Evolutionary conservation across 345 rosid species (phyloP).

Genomic region (Aurinia saxatilis): DNA sequence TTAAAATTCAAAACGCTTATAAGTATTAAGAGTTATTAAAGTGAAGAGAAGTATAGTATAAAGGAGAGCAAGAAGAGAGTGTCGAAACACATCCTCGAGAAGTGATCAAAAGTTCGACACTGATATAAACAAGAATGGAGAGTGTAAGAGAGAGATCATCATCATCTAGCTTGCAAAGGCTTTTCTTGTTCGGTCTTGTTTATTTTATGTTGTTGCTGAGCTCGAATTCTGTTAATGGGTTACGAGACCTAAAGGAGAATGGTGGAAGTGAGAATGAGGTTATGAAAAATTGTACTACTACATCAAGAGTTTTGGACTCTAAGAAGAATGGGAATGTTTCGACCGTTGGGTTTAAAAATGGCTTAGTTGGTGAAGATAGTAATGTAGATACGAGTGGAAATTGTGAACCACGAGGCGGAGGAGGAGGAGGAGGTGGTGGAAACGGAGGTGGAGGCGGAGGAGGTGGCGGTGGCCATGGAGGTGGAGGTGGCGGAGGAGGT

Average conservation of each 20-base stretch:
- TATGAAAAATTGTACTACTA: neutral
- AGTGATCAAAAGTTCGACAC: conserved; percentile 6
- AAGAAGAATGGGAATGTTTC: neutral
- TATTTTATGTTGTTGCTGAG: conserved; percentile 16
- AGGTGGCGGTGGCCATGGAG: neutral
- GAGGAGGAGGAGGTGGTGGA: conserved; percentile 1
- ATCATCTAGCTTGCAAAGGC: neutral
- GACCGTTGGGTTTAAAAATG: conserved; percentile 7
- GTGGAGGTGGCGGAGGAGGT: neutral
- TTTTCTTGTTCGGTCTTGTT: conserved; percentile 14
- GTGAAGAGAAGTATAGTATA: conserved; percentile 7
- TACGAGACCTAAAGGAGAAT: conserved; percentile 24
- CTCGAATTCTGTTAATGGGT: conserved; percentile 31
- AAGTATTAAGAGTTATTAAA: neutral
- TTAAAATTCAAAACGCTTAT: neutral
- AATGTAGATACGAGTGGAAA: conserved; percentile 9
- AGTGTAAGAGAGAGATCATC: conserved; percentile 12
- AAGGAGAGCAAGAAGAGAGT: conserved; percentile 8
- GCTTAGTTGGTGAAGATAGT: conserved; percentile 17
- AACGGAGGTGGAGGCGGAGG: conserved; percentile 15
- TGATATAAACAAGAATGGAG: conserved; percentile 2
- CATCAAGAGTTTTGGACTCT: conserved; percentile 7
- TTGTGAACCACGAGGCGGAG: conserved; percentile 19
- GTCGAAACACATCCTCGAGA: conserved; percentile 6
- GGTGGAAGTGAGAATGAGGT: conserved; percentile 9